These are phyloP conservation scores for Retiboletus fuscus DNA, from an alignment of 1,284 basidiomycete genomes.

Conservation along the genomic window DNA sequence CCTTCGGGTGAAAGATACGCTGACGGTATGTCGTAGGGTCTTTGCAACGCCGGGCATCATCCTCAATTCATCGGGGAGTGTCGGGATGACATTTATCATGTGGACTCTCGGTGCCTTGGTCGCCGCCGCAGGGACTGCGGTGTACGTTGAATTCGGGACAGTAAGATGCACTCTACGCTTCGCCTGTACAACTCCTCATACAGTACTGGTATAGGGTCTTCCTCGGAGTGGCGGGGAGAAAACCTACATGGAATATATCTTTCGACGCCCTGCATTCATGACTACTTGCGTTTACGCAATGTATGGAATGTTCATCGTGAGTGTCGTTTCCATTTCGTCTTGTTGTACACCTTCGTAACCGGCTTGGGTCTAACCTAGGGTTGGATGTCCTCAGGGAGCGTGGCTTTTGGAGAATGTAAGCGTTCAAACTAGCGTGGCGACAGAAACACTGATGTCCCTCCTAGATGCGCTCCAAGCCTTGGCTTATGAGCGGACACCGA, in stretches of 20 bases:
- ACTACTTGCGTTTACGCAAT: constrained; percentile 69
- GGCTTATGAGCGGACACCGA: constrained; percentile 56
- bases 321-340: constrained; percentile 33
- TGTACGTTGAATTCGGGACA: constrained; percentile 80
- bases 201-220: constrained; percentile 58
- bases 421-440: background rate
- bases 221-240: constrained; percentile 82
- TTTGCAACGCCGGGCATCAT: constrained; percentile 81
- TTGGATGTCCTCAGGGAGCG: constrained; percentile 64
- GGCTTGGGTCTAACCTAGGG: constrained; percentile 49
- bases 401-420: constrained; percentile 77
- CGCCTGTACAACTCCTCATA: background rate
- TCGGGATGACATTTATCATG: constrained; percentile 72
- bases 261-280: constrained; percentile 70
- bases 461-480: constrained; percentile 67
- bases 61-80: constrained; percentile 71
- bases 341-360: background rate
- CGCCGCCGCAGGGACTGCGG: constrained; percentile 72
- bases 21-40: constrained; percentile 58
- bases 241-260: constrained; percentile 81
- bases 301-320: constrained; percentile 70
- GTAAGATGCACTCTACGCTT: constrained; percentile 52
- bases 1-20: background rate
- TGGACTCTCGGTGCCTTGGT: constrained; percentile 77
- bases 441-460: constrained; percentile 7